phyloP scores from a whole-genome alignment of 192 early-diverging fungal species.

The Backusella parvicylindrica region DNA sequence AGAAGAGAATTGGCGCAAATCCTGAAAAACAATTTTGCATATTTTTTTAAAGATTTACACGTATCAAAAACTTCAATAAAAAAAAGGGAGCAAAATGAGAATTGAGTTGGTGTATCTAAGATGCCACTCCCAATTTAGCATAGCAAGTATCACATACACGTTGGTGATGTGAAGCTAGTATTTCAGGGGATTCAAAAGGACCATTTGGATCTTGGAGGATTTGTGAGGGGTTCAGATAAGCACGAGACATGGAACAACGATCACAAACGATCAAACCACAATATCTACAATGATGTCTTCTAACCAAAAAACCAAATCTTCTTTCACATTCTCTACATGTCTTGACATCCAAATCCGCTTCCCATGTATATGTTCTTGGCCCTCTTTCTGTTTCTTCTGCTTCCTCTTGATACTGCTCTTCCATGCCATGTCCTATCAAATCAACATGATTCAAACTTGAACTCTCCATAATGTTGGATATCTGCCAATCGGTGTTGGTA shows the following conservation, averaged over 20 bases:
- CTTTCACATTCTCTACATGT: constrained; percentile 66
- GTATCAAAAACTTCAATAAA: not conserved
- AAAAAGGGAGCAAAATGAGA: not conserved
- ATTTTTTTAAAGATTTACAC: not conserved
- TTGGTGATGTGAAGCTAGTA: constrained; percentile 27
- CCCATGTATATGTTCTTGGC: constrained; percentile 68
- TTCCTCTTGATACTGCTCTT: not conserved
- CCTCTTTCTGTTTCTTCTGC: not conserved
- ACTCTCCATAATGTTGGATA: not conserved
- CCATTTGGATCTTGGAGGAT: constrained; percentile 41
- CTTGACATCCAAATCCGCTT: constrained; percentile 67
- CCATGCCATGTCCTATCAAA: not conserved
- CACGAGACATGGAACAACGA: constrained; percentile 63
- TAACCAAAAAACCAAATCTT: constrained; percentile 71
- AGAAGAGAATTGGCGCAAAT: not conserved
- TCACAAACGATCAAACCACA: constrained; percentile 88
- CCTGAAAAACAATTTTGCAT: not conserved
- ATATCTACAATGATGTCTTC: constrained; percentile 91
- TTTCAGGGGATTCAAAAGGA: constrained; percentile 13
- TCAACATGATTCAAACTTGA: not conserved
- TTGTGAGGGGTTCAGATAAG: constrained; percentile 47
- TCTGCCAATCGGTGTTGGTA: not conserved
- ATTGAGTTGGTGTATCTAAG: not conserved
- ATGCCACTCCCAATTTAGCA: constrained; percentile 23
- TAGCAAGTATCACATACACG: constrained; percentile 36